These are phyloP conservation scores for Tagetes patula DNA, from an alignment of 129 eudicot species.

Conservation along the genomic window DNA sequence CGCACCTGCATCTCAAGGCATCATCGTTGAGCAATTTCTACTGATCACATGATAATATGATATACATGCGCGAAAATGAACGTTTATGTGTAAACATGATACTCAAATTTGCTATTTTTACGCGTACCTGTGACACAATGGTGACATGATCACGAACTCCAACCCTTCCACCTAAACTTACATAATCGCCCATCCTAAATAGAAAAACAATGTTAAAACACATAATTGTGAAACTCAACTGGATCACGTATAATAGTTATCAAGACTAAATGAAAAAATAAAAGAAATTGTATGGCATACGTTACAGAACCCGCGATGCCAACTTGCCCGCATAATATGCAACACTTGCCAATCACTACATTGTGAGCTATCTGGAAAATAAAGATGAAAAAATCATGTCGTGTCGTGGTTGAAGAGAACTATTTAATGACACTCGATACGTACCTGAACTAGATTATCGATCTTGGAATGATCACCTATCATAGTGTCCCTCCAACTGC, in stretches of 20 bases:
- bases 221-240: background rate
- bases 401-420: background rate
- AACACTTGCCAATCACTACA: conserved; percentile 49
- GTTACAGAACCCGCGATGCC: no score
- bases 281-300: background rate
- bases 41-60: conserved; percentile 8
- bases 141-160: conserved; percentile 86
- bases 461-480: conserved; percentile 86
- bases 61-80: background rate
- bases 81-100: background rate
- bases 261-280: background rate
- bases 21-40: background rate
- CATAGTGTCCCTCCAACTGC: conserved; percentile 94
- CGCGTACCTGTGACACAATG: conserved; percentile 68
- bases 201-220: background rate
- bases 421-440: conserved; percentile 1
- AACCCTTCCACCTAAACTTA: conserved; percentile 87
- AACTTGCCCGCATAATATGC: conserved; percentile 34
- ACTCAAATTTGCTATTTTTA: background rate
- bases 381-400: conserved; percentile 11
- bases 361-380: conserved; percentile 51
- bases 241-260: background rate
- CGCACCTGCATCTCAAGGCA: conserved; percentile 59
- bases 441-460: conserved; percentile 89
- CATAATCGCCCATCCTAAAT: conserved; percentile 73